A percentile compares a stretch with the other conserved stretches of the same genome.
Evolutionary conservation across 2,329 filamentous ascomycete genomes (phyloP).

Genomic region (Hymenoscyphus fructigenus): DNA sequence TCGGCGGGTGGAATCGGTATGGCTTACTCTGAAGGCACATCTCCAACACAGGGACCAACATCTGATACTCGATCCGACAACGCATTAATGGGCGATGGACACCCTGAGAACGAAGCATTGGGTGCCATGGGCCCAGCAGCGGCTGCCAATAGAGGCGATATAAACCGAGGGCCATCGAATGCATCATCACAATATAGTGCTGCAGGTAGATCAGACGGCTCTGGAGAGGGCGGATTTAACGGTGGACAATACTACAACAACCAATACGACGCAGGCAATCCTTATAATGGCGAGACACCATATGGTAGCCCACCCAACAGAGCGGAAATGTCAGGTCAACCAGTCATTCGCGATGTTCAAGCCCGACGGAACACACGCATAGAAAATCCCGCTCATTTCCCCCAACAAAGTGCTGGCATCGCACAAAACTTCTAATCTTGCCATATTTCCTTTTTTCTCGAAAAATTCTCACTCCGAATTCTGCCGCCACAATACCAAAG

Average conservation of each 20-base stretch:
- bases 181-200: constrained; percentile 95
- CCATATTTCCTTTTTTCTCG: constrained; percentile 11
- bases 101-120: constrained; percentile 74
- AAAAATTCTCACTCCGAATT: constrained; percentile 21
- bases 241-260: constrained; percentile 54
- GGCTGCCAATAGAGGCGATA: constrained; percentile 64
- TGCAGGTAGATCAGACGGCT: constrained; percentile 70
- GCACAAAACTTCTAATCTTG: constrained; percentile 83
- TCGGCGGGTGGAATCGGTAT: constrained; percentile 53
- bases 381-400: constrained; percentile 84
- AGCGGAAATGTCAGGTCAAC: constrained; percentile 56
- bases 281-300: constrained; percentile 49
- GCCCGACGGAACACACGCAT: constrained; percentile 93
- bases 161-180: constrained; percentile 88
- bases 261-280: constrained; percentile 57
- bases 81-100: constrained; percentile 54
- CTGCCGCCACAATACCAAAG: constrained; percentile 8
- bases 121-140: constrained; percentile 76
- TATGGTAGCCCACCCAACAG: constrained; percentile 38
- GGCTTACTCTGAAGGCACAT: constrained; percentile 72
- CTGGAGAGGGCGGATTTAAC: constrained; percentile 51
- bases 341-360: constrained; percentile 89
- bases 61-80: constrained; percentile 73
- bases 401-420: constrained; percentile 91
- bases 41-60: constrained; percentile 62